phyloP scores from a whole-genome alignment of 441 rosid genomes.

The Pelargonium australe region DNA sequence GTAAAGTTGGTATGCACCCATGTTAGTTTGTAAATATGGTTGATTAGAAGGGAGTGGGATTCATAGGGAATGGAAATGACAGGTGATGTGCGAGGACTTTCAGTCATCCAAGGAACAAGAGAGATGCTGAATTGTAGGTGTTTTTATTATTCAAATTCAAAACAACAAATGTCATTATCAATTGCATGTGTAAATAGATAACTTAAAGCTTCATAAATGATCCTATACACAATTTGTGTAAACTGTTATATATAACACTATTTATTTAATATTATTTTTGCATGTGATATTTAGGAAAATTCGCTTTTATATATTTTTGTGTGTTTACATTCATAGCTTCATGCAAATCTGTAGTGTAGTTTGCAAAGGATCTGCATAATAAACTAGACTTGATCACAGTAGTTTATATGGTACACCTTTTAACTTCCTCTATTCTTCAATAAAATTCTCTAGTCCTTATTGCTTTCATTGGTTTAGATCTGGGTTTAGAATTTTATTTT shows the following conservation, averaged over 20 bases:
- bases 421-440: no score
- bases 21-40: background rate
- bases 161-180: background rate
- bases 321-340: background rate
- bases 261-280: background rate
- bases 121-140: background rate
- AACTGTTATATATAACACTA: background rate
- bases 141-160: background rate
- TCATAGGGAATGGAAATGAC: background rate
- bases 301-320: background rate
- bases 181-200: background rate
- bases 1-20: no score
- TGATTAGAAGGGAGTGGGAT: background rate
- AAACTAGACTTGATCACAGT: background rate
- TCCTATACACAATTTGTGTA: background rate
- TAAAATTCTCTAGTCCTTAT: no score
- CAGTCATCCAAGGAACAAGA: background rate
- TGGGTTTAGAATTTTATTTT: no score
- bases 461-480: no score
- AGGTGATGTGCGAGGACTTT: background rate
- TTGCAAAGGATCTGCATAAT: background rate
- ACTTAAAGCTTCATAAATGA: background rate
- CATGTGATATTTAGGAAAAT: background rate
- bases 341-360: background rate
- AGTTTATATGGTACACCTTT: no score